Conservation (phyloP, 2,329 filamentous ascomycete genomes). For the Neopestalotiopsis sp. region DNA sequence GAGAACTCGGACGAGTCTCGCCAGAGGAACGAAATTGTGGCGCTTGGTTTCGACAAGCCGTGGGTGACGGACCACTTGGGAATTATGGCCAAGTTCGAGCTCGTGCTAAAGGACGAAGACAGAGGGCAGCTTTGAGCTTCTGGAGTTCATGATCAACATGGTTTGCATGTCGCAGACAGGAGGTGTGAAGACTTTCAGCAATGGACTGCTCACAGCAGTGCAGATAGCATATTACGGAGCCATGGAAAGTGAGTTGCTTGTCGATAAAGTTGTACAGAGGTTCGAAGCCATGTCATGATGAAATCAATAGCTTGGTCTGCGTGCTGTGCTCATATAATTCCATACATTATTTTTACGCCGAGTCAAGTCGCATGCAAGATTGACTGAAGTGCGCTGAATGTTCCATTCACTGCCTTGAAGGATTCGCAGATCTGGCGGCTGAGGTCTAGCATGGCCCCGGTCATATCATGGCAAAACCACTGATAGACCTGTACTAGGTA, state of each 20-base stretch:
- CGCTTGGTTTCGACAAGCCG: slow-evolving; percentile 39
- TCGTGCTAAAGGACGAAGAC: background rate
- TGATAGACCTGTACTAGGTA: too few relatives aligned
- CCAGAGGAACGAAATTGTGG: slow-evolving; percentile 28
- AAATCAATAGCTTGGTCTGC: background rate
- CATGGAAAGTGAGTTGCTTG: background rate
- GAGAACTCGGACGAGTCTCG: slow-evolving; percentile 30
- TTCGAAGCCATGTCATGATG: background rate
- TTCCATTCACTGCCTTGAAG: background rate
- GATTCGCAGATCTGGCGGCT: background rate
- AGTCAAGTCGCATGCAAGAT: background rate
- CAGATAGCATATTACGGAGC: background rate
- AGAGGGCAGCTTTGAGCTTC: background rate
- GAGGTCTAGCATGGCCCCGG: background rate
- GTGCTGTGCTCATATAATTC: background rate
- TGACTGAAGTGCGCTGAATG: background rate
- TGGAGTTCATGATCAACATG: too few relatives aligned
- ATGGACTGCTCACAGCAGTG: too few relatives aligned
- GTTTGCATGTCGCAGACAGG: too few relatives aligned
- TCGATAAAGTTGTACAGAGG: background rate
- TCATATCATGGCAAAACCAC: background rate
- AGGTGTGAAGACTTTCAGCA: too few relatives aligned
- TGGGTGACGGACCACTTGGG: slow-evolving; percentile 57
- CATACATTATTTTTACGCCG: background rate
- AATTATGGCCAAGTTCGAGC: slow-evolving; percentile 38